Base-by-base conservation (phyloP, 345 rosid genomes). In the Eutrema japonicum region DNA sequence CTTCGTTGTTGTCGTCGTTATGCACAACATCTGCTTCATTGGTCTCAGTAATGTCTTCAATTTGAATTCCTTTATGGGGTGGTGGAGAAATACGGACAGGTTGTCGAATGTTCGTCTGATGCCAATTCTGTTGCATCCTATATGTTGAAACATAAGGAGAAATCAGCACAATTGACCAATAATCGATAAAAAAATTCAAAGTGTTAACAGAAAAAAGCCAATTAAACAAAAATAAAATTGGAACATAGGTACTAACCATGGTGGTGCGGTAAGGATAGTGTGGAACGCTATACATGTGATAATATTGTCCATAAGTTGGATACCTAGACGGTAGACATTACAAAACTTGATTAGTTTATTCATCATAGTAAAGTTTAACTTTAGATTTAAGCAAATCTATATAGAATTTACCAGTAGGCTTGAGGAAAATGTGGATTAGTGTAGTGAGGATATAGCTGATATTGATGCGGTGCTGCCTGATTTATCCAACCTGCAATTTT, bases 241-340 rank as follows among this genome's bases (percentile, higher is more conserved):
- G 4, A 66, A 9, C 5, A 36, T 55, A 65, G 42, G 8, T 47
- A 56, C 78, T 48, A 48, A 66, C 78, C 72, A 10, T 10, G 8
- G n/a, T 22, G 3, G 22, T 36, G 9, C 2, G 6, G 5, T 29
- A 47, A 29, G 8, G 0, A 56, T 46, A 8, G 18, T 9, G 12
- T 36, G 58, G 35, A 12, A 13, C 9, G 14, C 0, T 5, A 40
- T 36, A 36, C 58, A 29, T 29, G 52, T 11, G 6, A 36, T 0
- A 0, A 27, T 46, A 14, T 10, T 1, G 33, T 64, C 65, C 50
- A 1, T 1, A 5, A 55, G 26, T 0, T 2, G 38, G 5, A 74
- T 30, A n/a, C 59, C 77, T 73, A 22, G 26, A 22, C 26, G 2
- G 0, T 32, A 6, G 0, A 29, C 10, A 32, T 59, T 71, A 27